Evolutionary conservation across 768 basidiomycete species (phyloP), one percentile per base, ranked within the genome.

Genomic region (Agaricus subrufescens): DNA sequence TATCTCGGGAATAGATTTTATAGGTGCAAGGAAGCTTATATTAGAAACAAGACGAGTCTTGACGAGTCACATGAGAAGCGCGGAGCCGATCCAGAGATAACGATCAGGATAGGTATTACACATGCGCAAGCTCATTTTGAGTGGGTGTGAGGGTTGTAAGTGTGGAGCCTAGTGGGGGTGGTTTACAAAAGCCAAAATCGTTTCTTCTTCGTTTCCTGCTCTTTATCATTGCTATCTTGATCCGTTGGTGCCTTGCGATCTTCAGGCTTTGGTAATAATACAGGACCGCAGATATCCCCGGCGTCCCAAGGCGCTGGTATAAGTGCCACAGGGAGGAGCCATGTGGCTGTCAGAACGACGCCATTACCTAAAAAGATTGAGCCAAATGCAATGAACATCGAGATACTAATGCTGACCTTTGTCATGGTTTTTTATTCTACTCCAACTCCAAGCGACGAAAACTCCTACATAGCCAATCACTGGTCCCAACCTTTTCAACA

Each of bases 391-490:
- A 47, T 29, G 11, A 56, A 43, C 37, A 30, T 26, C 30, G 39
- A 37, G 23, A 60, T 52, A 56, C 37, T 46, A 38, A 12, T 23
- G 34, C 10, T 56, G 54, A 81, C 88, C 88, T 74, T 84, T 80
- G 70, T 91, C 87, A 61, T 83, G 82, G 10, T 76, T 71, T 55
- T 79, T 76, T 50, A 93, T 81, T 37, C 82, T 77, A 37, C 77
- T 73, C 91, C 91, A 93, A 60, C 79, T 81, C 88, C 89, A 92
- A 4, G 87, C 84, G 34, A 92, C 76, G 63, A 91, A 88, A 0
- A 83, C 82, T 2, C 88, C 87, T 47, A 91, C 76, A 62, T 89
- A 90, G 4, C 85, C 82, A 3, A 86, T 73, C 45, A 84, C 80
- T 6, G 88, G 89, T 14, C 83, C 74, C 14, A 89, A 69, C 43